Evolutionary conservation across 139 green algal genomes (phyloP).

Genomic region (Auxenochlorella pyrenoidosa): DNA sequence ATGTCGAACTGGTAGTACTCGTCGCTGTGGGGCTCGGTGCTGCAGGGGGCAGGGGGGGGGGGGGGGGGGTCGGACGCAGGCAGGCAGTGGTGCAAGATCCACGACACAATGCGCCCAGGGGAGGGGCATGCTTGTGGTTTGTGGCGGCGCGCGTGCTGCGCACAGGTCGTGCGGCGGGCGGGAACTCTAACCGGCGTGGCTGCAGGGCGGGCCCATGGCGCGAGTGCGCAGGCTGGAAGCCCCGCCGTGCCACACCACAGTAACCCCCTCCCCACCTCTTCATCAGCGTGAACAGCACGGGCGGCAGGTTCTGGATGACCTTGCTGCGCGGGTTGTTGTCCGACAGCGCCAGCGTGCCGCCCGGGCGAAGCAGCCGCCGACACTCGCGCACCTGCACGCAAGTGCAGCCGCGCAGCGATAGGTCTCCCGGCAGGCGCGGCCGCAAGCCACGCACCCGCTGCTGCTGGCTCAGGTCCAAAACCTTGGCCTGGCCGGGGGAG

Average conservation of each 20-base stretch:
- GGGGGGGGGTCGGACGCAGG: no score
- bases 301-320: slow-evolving; percentile 87
- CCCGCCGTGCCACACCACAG: no score
- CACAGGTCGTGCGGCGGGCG: neutral
- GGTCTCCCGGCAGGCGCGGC: neutral
- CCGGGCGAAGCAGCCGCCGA: slow-evolving; percentile 73
- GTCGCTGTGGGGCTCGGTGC: slow-evolving; percentile 81
- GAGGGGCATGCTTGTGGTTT: no score
- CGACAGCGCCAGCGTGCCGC: slow-evolving; percentile 74
- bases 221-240: no score
- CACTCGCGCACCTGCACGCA: slow-evolving; percentile 60
- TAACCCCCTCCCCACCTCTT: slow-evolving; percentile 25
- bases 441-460: neutral
- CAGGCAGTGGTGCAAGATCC: neutral
- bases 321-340: slow-evolving; percentile 86
- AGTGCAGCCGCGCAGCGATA: no score
- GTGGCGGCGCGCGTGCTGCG: no score
- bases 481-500: no score
- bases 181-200: neutral
- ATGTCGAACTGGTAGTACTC: slow-evolving; percentile 82
- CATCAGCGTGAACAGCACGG: slow-evolving; percentile 87
- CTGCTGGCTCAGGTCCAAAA: no score
- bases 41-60: neutral
- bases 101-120: no score
- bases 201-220: neutral